phyloP scores from a whole-genome alignment of 345 rosid species.

The Aethionema arabicum region DNA sequence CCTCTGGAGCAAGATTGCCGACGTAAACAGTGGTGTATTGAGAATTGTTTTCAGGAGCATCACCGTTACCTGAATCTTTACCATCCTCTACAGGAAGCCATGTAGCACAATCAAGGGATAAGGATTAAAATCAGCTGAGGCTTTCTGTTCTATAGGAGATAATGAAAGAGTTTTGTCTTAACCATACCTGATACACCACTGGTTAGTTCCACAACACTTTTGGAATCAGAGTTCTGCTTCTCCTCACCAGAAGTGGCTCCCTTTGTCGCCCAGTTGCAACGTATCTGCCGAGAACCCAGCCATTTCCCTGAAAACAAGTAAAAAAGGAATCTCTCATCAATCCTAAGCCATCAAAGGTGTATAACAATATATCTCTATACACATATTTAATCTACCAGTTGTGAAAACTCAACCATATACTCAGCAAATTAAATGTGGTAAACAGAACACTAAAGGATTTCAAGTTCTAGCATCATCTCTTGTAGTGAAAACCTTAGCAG shows the following conservation, averaged over 20 bases:
- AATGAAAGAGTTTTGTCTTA: slow-evolving; percentile 2
- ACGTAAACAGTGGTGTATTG: slow-evolving; percentile 56
- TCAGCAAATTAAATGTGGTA: slow-evolving; percentile 5
- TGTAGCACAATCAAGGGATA: slow-evolving; percentile 5
- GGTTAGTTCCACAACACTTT: slow-evolving; percentile 75
- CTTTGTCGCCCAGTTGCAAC: slow-evolving; percentile 95
- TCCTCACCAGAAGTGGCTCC: slow-evolving; percentile 72
- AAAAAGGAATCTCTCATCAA: slow-evolving; percentile 7
- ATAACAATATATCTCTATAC: background rate
- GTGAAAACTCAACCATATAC: too few relatives aligned
- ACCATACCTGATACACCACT: slow-evolving; percentile 75
- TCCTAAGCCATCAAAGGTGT: background rate
- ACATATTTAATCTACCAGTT: background rate
- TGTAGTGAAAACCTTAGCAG: too few relatives aligned
- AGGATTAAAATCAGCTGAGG: background rate
- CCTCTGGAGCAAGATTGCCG: slow-evolving; percentile 53
- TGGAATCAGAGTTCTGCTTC: slow-evolving; percentile 65
- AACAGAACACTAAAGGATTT: too few relatives aligned
- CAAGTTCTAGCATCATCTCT: too few relatives aligned
- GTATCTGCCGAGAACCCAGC: slow-evolving; percentile 91
- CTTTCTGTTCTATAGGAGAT: background rate
- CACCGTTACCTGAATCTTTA: slow-evolving; percentile 40
- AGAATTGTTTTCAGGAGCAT: slow-evolving; percentile 46
- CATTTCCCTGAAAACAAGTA: slow-evolving; percentile 64
- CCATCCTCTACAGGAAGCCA: slow-evolving; percentile 37